Evolutionary conservation across 140 eudicot genomes (phyloP), one percentile per base, ranked within the genome.

Genomic region (Oenanthe javanica): DNA sequence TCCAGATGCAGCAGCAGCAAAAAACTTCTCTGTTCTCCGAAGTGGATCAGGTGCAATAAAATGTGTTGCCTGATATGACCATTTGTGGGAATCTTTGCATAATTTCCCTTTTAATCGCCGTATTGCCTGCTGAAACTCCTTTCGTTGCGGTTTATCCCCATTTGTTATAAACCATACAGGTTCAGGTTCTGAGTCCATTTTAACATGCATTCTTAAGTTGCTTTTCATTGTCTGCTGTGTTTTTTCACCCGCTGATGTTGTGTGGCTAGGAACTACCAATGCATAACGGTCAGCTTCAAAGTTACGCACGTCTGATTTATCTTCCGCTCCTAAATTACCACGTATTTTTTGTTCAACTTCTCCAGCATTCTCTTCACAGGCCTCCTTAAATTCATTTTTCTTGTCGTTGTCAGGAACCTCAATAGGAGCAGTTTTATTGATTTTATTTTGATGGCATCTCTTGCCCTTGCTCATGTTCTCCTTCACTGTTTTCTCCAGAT

Each of bases 1-100:
- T 87, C 99, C 99, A 42, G 99, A 96, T 43, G 99, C 97, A 66
- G 96, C 98, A 77, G 99, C 99, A 79, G 99, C 98, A 80, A 96
- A 96, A 70, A 96, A 91, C 81, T 96, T 96, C 70, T 96, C 99
- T 5, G 93, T 91, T 84, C 99, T 86, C 76, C 90, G 82, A 49
- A 96, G 42, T 16, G 98, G 98, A 76, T 89, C 99, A 4, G 99
- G 96, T 78, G 89, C 98, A 54, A 96, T 86, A 67, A 93, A 93
- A 84, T 96, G 99, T 81, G 99, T 93, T 79, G 99, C 98, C 82
- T 96, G 99, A 84, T 96, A 96, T 52, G 98, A 91, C 99, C 99
- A 96, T 57, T 87, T 87, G 54, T 96, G 99, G 84, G 92, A 88
- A 74, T 88, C 99, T 77, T 90, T 91, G 86, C 97, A 96, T 19